These are phyloP conservation scores for Silene uniflora DNA, from an alignment of 148 eudicot genomes.

Conservation along the genomic window DNA sequence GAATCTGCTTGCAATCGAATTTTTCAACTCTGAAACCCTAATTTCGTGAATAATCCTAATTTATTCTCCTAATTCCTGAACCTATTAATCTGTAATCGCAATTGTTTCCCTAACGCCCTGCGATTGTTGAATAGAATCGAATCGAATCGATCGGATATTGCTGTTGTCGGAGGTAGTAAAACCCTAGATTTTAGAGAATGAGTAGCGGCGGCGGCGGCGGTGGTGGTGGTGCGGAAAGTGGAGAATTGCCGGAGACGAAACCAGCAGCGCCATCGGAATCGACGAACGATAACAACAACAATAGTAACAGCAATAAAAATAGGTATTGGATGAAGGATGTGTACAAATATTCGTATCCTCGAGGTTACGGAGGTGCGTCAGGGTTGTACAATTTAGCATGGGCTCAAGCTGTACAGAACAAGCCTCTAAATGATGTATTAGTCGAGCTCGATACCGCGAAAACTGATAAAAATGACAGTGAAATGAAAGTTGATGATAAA, in stretches of 20 bases:
- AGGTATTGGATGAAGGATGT: constrained; percentile 57
- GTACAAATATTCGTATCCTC: constrained; percentile 60
- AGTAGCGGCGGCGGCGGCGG: constrained; percentile 21
- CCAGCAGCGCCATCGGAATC: neutral
- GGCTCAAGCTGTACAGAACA: constrained; percentile 98
- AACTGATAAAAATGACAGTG: constrained; percentile 15
- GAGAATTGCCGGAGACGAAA: constrained; percentile 41
- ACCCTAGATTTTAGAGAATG: constrained; percentile 41
- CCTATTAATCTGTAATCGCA: neutral
- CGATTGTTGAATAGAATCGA: constrained; percentile 3
- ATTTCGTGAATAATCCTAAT: constrained; percentile 11
- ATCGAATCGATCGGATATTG: neutral
- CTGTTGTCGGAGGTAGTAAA: constrained; percentile 22
- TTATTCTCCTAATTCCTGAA: neutral
- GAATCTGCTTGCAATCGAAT: too few relatives aligned
- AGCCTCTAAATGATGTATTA: constrained; percentile 66
- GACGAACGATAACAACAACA: constrained; percentile 10
- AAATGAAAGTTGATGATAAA: constrained; percentile 20
- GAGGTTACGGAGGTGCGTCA: constrained; percentile 40
- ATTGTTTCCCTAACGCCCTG: too few relatives aligned
- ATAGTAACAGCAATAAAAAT: constrained; percentile 11
- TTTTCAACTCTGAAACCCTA: constrained; percentile 29
- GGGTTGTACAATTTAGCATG: constrained; percentile 83
- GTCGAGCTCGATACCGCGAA: constrained; percentile 29
- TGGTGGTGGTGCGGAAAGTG: constrained; percentile 43